phyloP scores from a whole-genome alignment of 306 rosid genomes.

The Begonia loranthoides region DNA sequence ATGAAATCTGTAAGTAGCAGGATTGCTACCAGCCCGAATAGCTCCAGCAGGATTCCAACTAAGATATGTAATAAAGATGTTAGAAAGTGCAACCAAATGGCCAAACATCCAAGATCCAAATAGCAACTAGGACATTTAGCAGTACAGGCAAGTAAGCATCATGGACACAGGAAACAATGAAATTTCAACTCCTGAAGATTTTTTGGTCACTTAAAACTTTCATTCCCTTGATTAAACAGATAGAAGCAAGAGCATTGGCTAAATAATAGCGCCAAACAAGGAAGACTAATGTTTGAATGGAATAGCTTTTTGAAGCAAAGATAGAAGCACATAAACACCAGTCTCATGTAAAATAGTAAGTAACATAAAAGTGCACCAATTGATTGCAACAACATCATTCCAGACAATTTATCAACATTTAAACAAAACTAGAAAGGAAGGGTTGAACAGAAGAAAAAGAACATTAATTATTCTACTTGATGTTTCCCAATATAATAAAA shows the following conservation, averaged over 20 bases:
- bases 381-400: no score
- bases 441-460: no score
- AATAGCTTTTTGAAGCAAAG: neutral
- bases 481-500: no score
- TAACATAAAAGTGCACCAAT: no score
- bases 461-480: no score
- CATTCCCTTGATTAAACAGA: neutral
- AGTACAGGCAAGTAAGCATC: no score
- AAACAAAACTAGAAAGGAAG: no score
- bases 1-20: constrained; percentile 58
- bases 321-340: no score
- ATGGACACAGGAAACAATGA: neutral
- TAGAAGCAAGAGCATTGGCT: neutral
- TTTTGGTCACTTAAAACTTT: neutral
- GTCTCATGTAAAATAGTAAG: no score
- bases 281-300: neutral
- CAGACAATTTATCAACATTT: no score
- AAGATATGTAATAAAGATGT: constrained; percentile 17
- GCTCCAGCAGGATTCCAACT: constrained; percentile 98
- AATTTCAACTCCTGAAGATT: neutral
- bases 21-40: constrained; percentile 75
- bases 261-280: neutral
- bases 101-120: constrained; percentile 4
- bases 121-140: neutral
- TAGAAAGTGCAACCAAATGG: constrained; percentile 15